Conservation (phyloP, 1,284 basidiomycete genomes). For the Ceratobasidium sp. region DNA sequence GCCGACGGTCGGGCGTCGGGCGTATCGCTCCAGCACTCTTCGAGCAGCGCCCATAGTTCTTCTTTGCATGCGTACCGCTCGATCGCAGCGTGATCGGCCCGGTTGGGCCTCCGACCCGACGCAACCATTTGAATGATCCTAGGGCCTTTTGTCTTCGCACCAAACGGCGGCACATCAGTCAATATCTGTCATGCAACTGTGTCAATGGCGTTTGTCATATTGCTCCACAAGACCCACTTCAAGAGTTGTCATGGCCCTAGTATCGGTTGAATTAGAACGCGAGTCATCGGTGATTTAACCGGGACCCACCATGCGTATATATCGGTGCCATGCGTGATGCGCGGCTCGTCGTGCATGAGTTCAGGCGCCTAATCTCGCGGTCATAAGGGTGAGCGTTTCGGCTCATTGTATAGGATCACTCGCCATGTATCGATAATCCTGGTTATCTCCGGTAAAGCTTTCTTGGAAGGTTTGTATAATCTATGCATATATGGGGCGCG, state of each 20-base stretch:
- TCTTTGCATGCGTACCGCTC: conserved; percentile 5
- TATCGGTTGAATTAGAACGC: too few relatives aligned
- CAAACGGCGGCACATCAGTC: conserved; percentile 27
- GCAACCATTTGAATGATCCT: conserved; percentile 17
- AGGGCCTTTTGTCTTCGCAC: conserved; percentile 9
- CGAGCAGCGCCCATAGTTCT: conserved; percentile 18
- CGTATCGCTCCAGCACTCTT: conserved; percentile 19
- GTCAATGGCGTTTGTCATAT: neutral
- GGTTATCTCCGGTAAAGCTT: conserved; percentile 33
- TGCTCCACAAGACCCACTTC: neutral
- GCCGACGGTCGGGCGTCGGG: conserved; percentile 14
- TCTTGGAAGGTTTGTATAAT: conserved; percentile 21
- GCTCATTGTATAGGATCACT: neutral
- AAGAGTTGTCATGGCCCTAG: conserved; percentile 35
- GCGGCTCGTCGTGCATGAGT: conserved; percentile 23
- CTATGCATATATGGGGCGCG: neutral
- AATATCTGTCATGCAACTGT: conserved; percentile 7
- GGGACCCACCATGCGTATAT: conserved; percentile 30
- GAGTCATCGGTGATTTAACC: neutral
- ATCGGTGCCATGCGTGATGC: conserved; percentile 13
- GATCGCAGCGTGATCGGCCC: conserved; percentile 7
- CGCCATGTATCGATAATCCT: conserved; percentile 38
- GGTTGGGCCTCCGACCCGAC: neutral
- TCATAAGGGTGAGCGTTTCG: neutral
- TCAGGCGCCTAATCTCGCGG: conserved; percentile 12